Base-by-base conservation (phyloP, 306 rosid genomes). In the Pterocarpus santalinus region DNA sequence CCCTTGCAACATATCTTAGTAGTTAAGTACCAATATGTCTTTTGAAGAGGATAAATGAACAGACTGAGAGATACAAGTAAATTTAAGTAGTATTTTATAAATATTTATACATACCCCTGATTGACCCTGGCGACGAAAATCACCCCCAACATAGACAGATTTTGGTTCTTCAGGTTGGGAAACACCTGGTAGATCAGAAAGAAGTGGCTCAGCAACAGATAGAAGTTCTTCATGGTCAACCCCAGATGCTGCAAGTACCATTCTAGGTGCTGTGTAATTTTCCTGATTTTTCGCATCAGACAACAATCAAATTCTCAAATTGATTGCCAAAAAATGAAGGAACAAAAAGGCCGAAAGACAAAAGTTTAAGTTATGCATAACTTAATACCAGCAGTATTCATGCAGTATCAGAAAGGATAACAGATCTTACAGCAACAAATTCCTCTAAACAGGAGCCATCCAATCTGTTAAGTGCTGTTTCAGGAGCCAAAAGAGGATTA, bases 221-320 rank as follows among this genome's bases (percentile, higher is more conserved):
- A 93, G 17, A 77, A 96, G 87, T 83, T 96, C 95, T 82, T 90
- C 92, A 72, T 96, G 99, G 9, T 96, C 97, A 49, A 94, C 92
- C 67, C 99, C 99, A 47, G 90, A 87, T 75, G 97, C 99, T 22
- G 99, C 98, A 82, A 96, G 97, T 78, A 94, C 99, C 86, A 96
- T 88, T 82, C 97, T 85, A 65, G 97, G 94, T 73, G 99, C 99
- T 36, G 97, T 93, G 85, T 96, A 96, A 86, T 96, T 91, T 72
- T 96, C 98, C 99, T 96, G 86, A 73, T 80, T 88, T 80, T 72
- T 63, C 46, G 67, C 15, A 87, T 70, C 61, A 35, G 32, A 55
- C 52, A 80, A 76, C 56, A 82, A 65, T 74, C 52, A 88, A 85
- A 58, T 76, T 51, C 72, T 35, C 49, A 64, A 64, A 52, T 17